These are phyloP conservation scores for Penicillium sp. DNA, from an alignment of 2,329 filamentous ascomycete genomes.

Conservation along the genomic window DNA sequence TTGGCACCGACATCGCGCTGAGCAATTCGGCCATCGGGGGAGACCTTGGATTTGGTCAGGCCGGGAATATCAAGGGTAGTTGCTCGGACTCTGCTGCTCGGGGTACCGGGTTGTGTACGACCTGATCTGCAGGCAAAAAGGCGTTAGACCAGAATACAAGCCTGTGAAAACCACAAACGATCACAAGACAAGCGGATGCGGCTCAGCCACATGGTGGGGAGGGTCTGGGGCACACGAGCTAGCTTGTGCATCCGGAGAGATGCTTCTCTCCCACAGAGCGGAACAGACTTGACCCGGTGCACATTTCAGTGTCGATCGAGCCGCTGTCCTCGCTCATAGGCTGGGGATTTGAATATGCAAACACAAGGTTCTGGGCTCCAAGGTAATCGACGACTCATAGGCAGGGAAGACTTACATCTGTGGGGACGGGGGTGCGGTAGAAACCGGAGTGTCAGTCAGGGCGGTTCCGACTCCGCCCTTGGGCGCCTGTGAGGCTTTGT, in stretches of 20 bases:
- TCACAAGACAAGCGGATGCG: constrained; percentile 3
- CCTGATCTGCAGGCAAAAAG: constrained; percentile 19
- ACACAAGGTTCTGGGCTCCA: constrained; percentile 6
- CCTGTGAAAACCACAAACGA: background rate
- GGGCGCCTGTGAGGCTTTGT: constrained; percentile 34
- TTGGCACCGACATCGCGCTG: constrained; percentile 94
- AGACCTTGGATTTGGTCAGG: constrained; percentile 91
- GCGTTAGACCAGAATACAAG: constrained; percentile 2
- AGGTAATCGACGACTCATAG: constrained; percentile 18
- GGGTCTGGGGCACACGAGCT: constrained; percentile 1
- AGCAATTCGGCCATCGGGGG: constrained; percentile 91
- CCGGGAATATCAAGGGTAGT: constrained; percentile 97
- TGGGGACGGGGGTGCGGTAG: constrained; percentile 63
- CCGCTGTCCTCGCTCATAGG: constrained; percentile 9
- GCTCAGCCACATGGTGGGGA: constrained; percentile 2
- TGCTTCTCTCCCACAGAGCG: background rate
- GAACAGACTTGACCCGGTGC: constrained; percentile 8
- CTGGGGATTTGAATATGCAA: background rate
- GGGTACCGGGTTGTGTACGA: constrained; percentile 55
- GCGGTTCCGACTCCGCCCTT: constrained; percentile 53
- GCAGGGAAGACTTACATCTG: constrained; percentile 53
- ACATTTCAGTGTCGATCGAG: constrained; percentile 6
- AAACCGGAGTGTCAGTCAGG: constrained; percentile 63
- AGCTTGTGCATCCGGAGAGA: background rate
- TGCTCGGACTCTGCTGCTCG: constrained; percentile 68